Conservation (phyloP, 805 yeast species). For the Monosporozyma aquatica region DNA sequence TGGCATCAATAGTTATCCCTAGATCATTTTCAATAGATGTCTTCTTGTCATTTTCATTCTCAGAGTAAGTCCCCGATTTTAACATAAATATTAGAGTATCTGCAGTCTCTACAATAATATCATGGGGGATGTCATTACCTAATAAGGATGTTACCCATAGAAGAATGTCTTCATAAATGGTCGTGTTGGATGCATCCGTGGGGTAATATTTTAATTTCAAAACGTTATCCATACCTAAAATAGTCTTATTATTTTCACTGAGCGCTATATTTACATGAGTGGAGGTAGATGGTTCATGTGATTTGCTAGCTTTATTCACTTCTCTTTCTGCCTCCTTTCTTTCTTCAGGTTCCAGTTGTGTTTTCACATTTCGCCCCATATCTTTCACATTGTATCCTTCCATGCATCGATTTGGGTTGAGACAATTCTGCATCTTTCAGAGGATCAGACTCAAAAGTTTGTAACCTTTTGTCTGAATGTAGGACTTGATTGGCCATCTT, state of each 20-base stretch:
- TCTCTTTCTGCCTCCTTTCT: constrained; percentile 19
- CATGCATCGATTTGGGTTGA: constrained; percentile 64
- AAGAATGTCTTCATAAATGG: constrained; percentile 47
- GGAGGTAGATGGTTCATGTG: neutral
- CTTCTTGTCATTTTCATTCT: constrained; percentile 32
- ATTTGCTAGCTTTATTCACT: constrained; percentile 6
- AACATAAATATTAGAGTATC: constrained; percentile 18
- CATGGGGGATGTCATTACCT: constrained; percentile 69
- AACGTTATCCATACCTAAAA: constrained; percentile 31
- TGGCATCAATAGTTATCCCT: constrained; percentile 23
- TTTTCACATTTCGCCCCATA: constrained; percentile 44
- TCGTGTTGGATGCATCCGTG: constrained; percentile 41
- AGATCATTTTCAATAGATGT: constrained; percentile 43
- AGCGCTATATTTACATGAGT: neutral
- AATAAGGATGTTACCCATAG: constrained; percentile 47
- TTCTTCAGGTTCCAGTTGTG: constrained; percentile 4
- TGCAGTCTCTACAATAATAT: constrained; percentile 39
- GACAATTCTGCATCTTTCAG: constrained; percentile 41
- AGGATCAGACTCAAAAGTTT: constrained; percentile 35
- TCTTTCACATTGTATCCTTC: constrained; percentile 58
- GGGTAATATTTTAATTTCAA: constrained; percentile 59
- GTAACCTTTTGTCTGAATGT: constrained; percentile 44
- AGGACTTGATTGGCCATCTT: constrained; percentile 75
- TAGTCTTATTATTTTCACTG: constrained; percentile 16
- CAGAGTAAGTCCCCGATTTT: constrained; percentile 7